Evolutionary conservation across 768 basidiomycete species (phyloP), one percentile per base, ranked within the genome.

Genomic region (Leucogyrophana mollusca): DNA sequence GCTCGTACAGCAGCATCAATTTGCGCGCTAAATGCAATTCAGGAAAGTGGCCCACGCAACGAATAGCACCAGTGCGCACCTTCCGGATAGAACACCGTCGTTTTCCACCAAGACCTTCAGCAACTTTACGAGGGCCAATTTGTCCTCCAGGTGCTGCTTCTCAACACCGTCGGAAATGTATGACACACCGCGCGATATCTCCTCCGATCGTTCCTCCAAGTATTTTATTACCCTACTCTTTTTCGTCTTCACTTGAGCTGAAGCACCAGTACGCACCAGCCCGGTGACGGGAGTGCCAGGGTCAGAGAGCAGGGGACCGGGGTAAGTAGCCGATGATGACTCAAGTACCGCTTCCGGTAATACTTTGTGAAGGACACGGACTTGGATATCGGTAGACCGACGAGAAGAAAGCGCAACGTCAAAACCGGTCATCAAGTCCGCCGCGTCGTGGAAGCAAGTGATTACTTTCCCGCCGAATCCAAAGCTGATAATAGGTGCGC

Each of bases 391-490:
- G 2, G 84, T 85, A 9, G 85, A 80, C 40, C 80, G 80, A 23
- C 87, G 79, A 13, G 83, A 80, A 10, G 85, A 79, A 20, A 90
- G 69, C 2, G 87, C 84, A 39, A 90, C 81, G 63, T 91, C 86
- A 61, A 90, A 85, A 34, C 87, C 85, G 16, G 85, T 82, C 61
- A 73, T 81, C 60, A 86, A 64, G 13, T 80, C 78, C 10, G 78
- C 70, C 42, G 79, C 75, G 23, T 80, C 78, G 55, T 90, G 92
- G 72, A 95, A 96, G 63, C 90, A 94, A 7, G 90, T 85, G 8
- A 94, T 77, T 47, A 97, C 57, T 58, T 87, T 87, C 9, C 94
- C 94, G n/a, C 93, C 93, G 56, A 94, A 94, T 0, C 95, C 95
- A 56, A 97, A 96, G 51, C 82, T 87, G 44, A 94, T 72, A 22